Base-by-base conservation (phyloP, 1,139 yeast species). In the Neolecta irregularis region DNA sequence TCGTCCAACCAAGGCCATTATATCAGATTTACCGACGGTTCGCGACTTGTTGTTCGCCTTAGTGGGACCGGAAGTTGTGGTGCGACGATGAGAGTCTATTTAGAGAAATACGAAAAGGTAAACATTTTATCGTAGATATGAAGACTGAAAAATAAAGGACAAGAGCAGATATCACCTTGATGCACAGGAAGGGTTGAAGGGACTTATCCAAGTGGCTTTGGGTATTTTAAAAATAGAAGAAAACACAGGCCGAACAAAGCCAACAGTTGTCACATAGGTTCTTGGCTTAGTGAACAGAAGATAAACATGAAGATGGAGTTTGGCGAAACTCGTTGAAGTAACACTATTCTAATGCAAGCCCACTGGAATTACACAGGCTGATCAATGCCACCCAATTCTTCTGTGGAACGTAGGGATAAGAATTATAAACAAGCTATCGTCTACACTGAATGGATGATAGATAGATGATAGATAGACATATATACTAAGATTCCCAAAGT, bases 51-150 rank as follows among this genome's bases (percentile, higher is more conserved):
- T 30, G 80, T 81, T 33, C 75, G 99, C 58, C 67, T 88, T 46
- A 81, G 95, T 1, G 99, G 99, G 39, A 88, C 99, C 8, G 99
- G 99, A 5, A 83, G 96, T 1, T 74, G 93, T 2, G 99, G 98
- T 33, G 96, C 98, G 13, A 88, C 99, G 2, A 85, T 91, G 43
- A 73, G 99, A 58, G 64, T 88, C 46, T 88, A 88, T 58, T 64
- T 85, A 54, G 98, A 88, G 58, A 75, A 75, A 58, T 85, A 79
- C 60, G 72, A 77, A 29, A 36, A 39, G n/a, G n/a, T n/a, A n/a
- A n/a, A n/a, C n/a, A n/a, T n/a, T n/a, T n/a, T n/a, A n/a, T n/a
- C n/a, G n/a, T n/a, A n/a, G n/a, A n/a, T n/a, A n/a, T n/a, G n/a
- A n/a, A n/a, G n/a, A n/a, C n/a, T n/a, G n/a, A n/a, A n/a, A n/a